A percentile compares a stretch with the other conserved stretches of the same genome.
phyloP scores from a whole-genome alignment of 192 early-diverging fungal species.

The Coemansia sp. region DNA sequence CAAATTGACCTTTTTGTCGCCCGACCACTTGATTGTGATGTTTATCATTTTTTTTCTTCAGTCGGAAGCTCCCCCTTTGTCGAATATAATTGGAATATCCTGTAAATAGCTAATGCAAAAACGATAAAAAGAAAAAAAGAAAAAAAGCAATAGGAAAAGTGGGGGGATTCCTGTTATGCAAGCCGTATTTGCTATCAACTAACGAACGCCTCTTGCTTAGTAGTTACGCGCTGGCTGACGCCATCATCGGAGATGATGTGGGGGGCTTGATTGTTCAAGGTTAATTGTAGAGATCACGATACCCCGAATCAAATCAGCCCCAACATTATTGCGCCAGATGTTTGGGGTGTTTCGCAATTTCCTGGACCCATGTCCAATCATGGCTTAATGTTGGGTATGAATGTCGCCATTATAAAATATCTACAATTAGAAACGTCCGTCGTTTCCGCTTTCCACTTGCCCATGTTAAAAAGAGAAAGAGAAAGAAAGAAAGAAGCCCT shows the following conservation, averaged over 20 bases:
- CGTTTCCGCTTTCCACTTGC: not conserved
- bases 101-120: not conserved
- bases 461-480: not conserved
- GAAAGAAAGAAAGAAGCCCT: not conserved
- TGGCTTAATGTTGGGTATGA: not conserved
- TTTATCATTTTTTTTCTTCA: slow-evolving; percentile 23
- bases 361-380: not conserved
- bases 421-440: not conserved
- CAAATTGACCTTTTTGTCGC: slow-evolving; percentile 16
- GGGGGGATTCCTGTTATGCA: too few species aligned
- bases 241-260: too few species aligned
- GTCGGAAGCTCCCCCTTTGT: not conserved
- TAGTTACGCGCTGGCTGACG: too few species aligned
- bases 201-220: too few species aligned
- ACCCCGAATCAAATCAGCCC: not conserved
- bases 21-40: slow-evolving; percentile 35
- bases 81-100: not conserved
- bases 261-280: too few species aligned
- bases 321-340: not conserved
- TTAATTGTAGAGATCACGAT: not conserved
- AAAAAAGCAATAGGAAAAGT: too few species aligned
- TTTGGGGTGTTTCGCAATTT: slow-evolving; percentile 1
- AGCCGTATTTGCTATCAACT: too few species aligned
- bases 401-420: slow-evolving; percentile 6
- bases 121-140: too few species aligned